Percentiles rank a stretch among this genome's conserved stretches.
These are phyloP conservation scores for Cyamopsis tetragonoloba DNA, from an alignment of 306 rosid genomes.

Conservation along the genomic window DNA sequence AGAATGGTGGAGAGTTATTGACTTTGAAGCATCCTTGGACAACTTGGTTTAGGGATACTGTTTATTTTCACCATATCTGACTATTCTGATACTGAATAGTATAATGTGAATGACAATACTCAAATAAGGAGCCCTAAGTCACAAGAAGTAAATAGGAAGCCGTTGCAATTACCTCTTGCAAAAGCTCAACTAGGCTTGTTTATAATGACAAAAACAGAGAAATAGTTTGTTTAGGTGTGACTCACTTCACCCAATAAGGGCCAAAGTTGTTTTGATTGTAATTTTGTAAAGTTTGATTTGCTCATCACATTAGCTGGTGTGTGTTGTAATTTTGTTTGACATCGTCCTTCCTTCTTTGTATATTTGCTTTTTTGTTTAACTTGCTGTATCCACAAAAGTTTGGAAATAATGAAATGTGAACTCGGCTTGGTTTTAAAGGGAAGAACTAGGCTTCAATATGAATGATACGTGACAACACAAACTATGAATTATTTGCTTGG, in stretches of 20 bases:
- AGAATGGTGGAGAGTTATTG: slow-evolving; percentile 13
- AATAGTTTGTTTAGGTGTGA: slow-evolving; percentile 16
- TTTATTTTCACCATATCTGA: slow-evolving; percentile 38
- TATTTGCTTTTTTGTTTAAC: slow-evolving; percentile 25
- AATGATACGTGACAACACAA: background rate
- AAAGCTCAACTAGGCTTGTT: slow-evolving; percentile 26
- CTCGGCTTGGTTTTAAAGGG: slow-evolving; percentile 10
- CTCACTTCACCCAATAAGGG: slow-evolving; percentile 9
- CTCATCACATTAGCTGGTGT: slow-evolving; percentile 42
- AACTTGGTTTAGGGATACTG: background rate
- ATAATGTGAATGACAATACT: slow-evolving; percentile 28
- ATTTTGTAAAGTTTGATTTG: slow-evolving; percentile 49
- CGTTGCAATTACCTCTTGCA: slow-evolving; percentile 33
- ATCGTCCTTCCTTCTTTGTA: slow-evolving; percentile 11
- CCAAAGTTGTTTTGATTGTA: slow-evolving; percentile 20
- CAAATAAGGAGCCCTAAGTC: slow-evolving; percentile 25
- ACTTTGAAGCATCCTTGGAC: slow-evolving; percentile 20
- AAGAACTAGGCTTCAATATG: slow-evolving; percentile 8
- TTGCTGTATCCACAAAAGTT: slow-evolving; percentile 11
- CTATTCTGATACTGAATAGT: slow-evolving; percentile 25
- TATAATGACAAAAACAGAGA: slow-evolving; percentile 17
- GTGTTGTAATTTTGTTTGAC: slow-evolving; percentile 44
- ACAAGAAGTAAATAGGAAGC: slow-evolving; percentile 24
- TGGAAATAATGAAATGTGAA: slow-evolving; percentile 29
- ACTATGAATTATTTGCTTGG: background rate